Percentiles rank a stretch among this genome's conserved stretches.
These are phyloP conservation scores for Hypoxylon fuscum DNA, from an alignment of 495 filamentous ascomycete genomes.

Conservation along the genomic window DNA sequence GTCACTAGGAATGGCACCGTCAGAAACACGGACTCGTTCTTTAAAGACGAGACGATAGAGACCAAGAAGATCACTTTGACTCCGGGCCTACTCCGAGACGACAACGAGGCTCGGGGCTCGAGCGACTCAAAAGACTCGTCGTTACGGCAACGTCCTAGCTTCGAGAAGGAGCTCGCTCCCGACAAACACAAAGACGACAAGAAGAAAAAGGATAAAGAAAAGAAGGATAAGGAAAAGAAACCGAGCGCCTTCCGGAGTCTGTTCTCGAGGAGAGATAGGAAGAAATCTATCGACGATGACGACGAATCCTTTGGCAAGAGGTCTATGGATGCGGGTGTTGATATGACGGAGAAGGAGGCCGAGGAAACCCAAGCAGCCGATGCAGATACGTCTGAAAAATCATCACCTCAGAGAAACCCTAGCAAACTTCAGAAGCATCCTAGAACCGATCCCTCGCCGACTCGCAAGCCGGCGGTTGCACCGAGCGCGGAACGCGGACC, in stretches of 20 bases:
- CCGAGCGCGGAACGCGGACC: constrained; percentile 41
- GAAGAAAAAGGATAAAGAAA: constrained; percentile 70
- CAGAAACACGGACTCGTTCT: constrained; percentile 92
- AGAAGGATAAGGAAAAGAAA: constrained; percentile 92
- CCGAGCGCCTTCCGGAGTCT: constrained; percentile 89
- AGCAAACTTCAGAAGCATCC: constrained; percentile 81
- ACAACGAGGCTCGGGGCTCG: constrained; percentile 66
- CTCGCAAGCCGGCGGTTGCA: constrained; percentile 47
- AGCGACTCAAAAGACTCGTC: constrained; percentile 69
- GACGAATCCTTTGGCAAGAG: constrained; percentile 74
- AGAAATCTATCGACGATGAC: constrained; percentile 71
- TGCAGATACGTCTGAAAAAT: constrained; percentile 43
- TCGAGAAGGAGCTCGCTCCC: constrained; percentile 60
- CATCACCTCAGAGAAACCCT: constrained; percentile 62
- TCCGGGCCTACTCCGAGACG: constrained; percentile 91
- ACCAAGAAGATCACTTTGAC: constrained; percentile 98
- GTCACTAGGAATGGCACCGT: constrained; percentile 85
- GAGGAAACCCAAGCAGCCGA: constrained; percentile 55
- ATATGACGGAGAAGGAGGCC: constrained; percentile 52
- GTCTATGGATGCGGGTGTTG: constrained; percentile 56
- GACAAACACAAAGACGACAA: constrained; percentile 65
- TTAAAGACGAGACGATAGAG: constrained; percentile 93
- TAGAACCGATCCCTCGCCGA: constrained; percentile 63
- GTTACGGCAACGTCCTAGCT: constrained; percentile 56
- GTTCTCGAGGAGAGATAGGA: constrained; percentile 96